Evolutionary conservation across 2,329 filamentous ascomycete genomes (phyloP), one percentile per base, ranked within the genome.

Genomic region (Teratosphaeriaceae sp.): DNA sequence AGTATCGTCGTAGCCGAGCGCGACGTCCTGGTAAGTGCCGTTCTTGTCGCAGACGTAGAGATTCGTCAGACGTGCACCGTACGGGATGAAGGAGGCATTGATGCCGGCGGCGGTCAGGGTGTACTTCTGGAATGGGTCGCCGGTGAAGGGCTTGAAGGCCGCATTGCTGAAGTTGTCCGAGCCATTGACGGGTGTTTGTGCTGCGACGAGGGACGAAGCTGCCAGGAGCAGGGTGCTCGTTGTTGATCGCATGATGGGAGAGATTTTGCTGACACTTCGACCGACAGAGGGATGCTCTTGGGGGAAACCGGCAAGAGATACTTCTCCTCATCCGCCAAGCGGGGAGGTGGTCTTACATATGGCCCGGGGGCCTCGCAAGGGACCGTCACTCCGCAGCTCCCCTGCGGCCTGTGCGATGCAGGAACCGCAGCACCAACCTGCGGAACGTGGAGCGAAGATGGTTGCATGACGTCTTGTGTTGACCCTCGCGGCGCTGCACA

Each of bases 1-100:
- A 11, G 52, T 74, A 70, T 47, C 66, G 50, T 76, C 73, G 42
- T 73, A 76, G 30, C 73, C 73, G 6, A 74, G 61, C 13, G 67
- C 64, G 23, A 76, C 64, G 53, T 76, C 73, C 53, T 74, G 72
- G 12, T 59, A 46, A 3, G 64, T 62, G 43, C 71, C 57, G 35
- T 54, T 44, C 46, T 52, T 53, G 51, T 59, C 56, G 29, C 53
- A 50, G 34, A 59, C 57, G 30, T 47, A 54, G 6, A 59, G 47
- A 42, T 53, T 57, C 13, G 57, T 60, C 36, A 60, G 21, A 18
- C 55, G 52, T 24, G 57, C 57, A 19, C 57, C 57, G 31, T 60
- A 60, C 16, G 56, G 55, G 24, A 59, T 59, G 47, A 59, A 59
- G 5, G 52, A 49, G 15, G 57, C 56, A 42, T 51, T 55, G 47